phyloP scores from a whole-genome alignment of 2,329 filamentous ascomycete genomes.

The Fragosphaeria purpurea region DNA sequence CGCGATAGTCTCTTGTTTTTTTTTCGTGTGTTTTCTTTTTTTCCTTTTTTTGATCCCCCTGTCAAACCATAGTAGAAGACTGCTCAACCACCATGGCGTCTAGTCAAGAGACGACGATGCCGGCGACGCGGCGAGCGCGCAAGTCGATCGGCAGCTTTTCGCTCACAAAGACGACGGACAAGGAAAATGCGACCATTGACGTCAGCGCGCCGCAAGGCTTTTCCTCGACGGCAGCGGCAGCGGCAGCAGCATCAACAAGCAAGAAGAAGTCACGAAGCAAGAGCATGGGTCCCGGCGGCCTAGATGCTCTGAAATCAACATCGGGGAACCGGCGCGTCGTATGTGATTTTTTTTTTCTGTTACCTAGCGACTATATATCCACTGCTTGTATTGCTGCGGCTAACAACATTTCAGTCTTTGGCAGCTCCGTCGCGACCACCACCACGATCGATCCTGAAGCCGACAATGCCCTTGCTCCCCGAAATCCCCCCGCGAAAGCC shows the following conservation, averaged over 20 bases:
- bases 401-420: conserved; percentile 34
- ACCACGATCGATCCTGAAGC: conserved; percentile 69
- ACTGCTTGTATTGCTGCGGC: too few species aligned
- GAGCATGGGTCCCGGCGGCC: conserved; percentile 84
- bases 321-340: conserved; percentile 74
- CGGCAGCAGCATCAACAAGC: conserved; percentile 15
- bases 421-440: conserved; percentile 40
- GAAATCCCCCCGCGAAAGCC: conserved; percentile 61
- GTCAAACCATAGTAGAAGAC: background rate
- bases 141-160: conserved; percentile 60
- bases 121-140: conserved; percentile 48
- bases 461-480: conserved; percentile 56
- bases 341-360: conserved; percentile 19
- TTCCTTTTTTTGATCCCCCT: background rate
- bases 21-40: background rate
- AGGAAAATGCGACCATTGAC: conserved; percentile 69
- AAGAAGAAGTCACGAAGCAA: conserved; percentile 78
- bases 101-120: conserved; percentile 38
- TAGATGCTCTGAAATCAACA: conserved; percentile 69
- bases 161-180: conserved; percentile 49
- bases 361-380: too few species aligned
- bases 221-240: conserved; percentile 34
- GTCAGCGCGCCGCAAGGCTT: conserved; percentile 27
- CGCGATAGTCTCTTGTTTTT: background rate
- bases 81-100: conserved; percentile 25